Evolutionary conservation across 768 basidiomycete genomes (phyloP), one percentile per base, ranked within the genome.

Genomic region (Amanita thiersii): DNA sequence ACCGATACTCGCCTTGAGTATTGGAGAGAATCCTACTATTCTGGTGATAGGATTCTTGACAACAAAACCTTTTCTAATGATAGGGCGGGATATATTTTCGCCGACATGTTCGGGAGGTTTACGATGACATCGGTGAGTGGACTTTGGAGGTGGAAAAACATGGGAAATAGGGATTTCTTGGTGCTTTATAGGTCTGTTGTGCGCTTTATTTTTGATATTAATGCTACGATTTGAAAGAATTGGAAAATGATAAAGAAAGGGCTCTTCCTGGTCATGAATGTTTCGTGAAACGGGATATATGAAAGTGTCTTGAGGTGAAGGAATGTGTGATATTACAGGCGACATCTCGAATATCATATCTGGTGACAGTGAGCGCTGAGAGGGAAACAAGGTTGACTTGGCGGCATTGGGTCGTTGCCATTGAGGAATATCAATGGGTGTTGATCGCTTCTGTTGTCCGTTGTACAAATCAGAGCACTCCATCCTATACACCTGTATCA

Each of bases 261-360:
- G 63, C 42, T 66, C 65, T 33, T n/a, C n/a, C n/a, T 47, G 39
- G 17, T 54, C 49, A 32, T 41, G 47, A 18, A 37, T 33, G n/a
- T 44, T 49, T 32, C 50, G 47, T 37, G 52, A 37, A 21, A 48
- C 50, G 31, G 56, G 47, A 21, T 42, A 49, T 30, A 52, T 44
- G 26, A 50, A 40, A 25, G 52, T 49, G 44, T 46, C 48, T 50
- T 49, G 38, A 46, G 43, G 17, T 39, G 52, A 44, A 20, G 56
- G 47, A 38, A 55, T 53, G 19, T 55, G 51, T n/a, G 62, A 52
- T 11, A 60, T 58, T 15, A 61, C 47, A 20, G 72, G 71, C 15
- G 73, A 74, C 72, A 74, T 73, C 36, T 72, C 70, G 48, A 73
- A 73, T n/a, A 74, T 59, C 46, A 73, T 60, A 29, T 73, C 73